Evolutionary conservation across 495 filamentous ascomycete genomes (phyloP).

Genomic region (Penicillium subrubescens): DNA sequence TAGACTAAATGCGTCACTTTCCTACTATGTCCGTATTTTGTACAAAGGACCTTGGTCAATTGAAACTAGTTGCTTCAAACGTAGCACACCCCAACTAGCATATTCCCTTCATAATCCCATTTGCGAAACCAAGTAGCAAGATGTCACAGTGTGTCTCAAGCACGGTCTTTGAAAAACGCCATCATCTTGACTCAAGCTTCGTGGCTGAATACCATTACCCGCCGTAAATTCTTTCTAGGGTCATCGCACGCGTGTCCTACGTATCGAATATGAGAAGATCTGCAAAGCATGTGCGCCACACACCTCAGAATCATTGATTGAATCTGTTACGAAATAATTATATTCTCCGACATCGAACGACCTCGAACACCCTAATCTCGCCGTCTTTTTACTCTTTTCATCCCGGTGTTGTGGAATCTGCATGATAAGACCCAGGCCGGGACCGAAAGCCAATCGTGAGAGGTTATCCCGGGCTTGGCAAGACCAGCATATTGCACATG

Average conservation of each 20-base stretch:
- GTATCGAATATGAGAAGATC: constrained; percentile 19
- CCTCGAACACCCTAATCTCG: not conserved
- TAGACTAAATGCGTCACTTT: constrained; percentile 4
- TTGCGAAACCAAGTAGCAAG: not conserved
- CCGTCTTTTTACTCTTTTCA: not conserved
- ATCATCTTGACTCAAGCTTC: not conserved
- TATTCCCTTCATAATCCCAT: not conserved
- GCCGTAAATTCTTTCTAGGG: constrained; percentile 6
- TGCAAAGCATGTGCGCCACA: constrained; percentile 18
- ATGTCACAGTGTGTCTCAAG: not conserved
- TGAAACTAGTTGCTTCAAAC: constrained; percentile 4
- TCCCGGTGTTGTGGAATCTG: constrained; percentile 10
- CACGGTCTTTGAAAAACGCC: not conserved
- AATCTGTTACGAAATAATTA: not conserved
- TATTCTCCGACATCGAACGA: not conserved
- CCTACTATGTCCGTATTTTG: not conserved
- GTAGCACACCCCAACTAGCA: not conserved
- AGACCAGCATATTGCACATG: constrained; percentile 5
- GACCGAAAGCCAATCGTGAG: constrained; percentile 11
- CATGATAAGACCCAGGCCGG: constrained; percentile 18
- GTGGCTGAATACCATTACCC: constrained; percentile 18
- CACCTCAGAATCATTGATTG: constrained; percentile 4
- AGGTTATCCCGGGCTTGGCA: constrained; percentile 14
- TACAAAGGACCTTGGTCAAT: not conserved
- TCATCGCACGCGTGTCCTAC: constrained; percentile 20